These are phyloP conservation scores for Capsella bursapastoris DNA, from an alignment of 345 rosid genomes.

Conservation along the genomic window DNA sequence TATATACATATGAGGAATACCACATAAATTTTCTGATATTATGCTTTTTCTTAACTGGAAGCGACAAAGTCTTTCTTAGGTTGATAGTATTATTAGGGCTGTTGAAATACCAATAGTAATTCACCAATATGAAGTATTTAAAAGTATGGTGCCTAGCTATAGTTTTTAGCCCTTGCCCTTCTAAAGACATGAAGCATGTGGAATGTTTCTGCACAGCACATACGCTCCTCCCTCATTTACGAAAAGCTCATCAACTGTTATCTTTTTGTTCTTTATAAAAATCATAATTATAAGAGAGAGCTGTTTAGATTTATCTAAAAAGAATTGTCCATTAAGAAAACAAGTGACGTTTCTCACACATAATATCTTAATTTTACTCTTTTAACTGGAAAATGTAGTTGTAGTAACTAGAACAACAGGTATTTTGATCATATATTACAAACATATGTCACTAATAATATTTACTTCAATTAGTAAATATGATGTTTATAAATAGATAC, in stretches of 20 bases:
- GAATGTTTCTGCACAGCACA: constrained; percentile 39
- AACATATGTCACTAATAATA: background rate
- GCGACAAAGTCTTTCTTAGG: background rate
- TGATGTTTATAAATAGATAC: background rate
- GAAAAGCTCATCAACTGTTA: constrained; percentile 24
- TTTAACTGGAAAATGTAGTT: background rate
- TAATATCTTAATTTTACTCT: background rate
- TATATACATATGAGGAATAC: background rate
- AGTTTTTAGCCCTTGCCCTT: constrained; percentile 1
- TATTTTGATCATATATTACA: background rate
- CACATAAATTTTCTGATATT: background rate
- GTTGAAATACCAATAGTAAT: too few species aligned
- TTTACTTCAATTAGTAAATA: background rate
- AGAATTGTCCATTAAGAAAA: background rate
- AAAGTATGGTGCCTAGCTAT: constrained; percentile 4
- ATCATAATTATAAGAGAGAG: background rate
- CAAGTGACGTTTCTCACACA: background rate
- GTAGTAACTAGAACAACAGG: background rate
- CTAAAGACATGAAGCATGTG: constrained; percentile 36
- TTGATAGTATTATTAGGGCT: background rate
- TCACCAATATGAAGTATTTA: background rate
- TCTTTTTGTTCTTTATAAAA: background rate
- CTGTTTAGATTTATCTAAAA: background rate
- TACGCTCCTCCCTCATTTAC: constrained; percentile 15
- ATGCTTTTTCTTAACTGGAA: background rate